Evolutionary conservation across 2,329 filamentous ascomycete species (phyloP), one percentile per base, ranked within the genome.

Genomic region (Exophiala alcalophila): DNA sequence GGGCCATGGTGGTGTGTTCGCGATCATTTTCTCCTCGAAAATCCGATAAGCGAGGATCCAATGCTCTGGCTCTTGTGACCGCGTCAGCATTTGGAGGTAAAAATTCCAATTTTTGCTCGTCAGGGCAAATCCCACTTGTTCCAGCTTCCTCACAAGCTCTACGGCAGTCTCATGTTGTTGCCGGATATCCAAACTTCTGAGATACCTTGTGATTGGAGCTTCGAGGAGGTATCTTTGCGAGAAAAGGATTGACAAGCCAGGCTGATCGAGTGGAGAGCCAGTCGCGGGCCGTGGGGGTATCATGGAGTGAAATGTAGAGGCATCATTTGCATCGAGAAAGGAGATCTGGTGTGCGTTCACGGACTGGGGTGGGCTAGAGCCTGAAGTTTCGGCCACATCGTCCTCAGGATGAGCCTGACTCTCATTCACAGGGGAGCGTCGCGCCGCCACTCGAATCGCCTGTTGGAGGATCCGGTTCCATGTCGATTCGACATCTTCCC

Each of bases 71-170:
- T 75, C 71, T 31, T 75, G 73, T 40, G 80, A 71, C 10, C 72
- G 68, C 16, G 80, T 78, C 19, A 96, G 77, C 36, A 74, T 65
- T 56, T 84, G 78, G 41, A 95, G 74, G 52, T 86, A 81, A 36
- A 77, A 72, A 60, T 94, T 92, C 88, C 88, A 94, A 54, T 86
- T 89, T 56, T 75, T 76, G 60, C 78, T 82, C 58, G 87, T 83
- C 44, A 96, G 65, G 19, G 70, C 68, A 67, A 91, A 96, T 8
- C 90, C 91, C 27, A 75, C 72, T 1, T 62, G 60, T 6, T 78
- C 68, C 8, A 90, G 68, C n/a, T 74, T 63, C 15, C 71, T 62
- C 19, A 89, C 62, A 11, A 77, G 64, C 5, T 66, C 46, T 4
- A 70, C 59, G 9, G 86, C 66, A 14, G 69, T 72, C 8, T 64